Conservation (phyloP, 176 grass and related monocot genomes). For the Melocanna baccifera region DNA sequence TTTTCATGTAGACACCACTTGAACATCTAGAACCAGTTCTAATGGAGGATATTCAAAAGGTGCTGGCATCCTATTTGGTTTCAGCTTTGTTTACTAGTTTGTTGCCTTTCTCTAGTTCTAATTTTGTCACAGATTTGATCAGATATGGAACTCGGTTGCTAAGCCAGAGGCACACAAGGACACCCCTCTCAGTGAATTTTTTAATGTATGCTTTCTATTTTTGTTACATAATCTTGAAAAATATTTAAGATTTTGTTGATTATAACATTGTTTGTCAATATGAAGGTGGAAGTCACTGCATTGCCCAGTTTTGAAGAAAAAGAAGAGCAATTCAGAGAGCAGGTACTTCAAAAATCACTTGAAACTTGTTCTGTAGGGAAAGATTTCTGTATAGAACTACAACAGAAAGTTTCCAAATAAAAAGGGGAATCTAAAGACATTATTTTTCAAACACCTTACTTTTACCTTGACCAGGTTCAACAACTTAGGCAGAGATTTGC, state of each 20-base stretch:
- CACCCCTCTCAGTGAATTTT: slow-evolving; percentile 84
- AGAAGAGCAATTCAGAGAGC: slow-evolving; percentile 85
- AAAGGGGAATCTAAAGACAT: neutral
- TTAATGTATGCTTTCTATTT: slow-evolving; percentile 57
- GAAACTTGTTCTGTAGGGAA: slow-evolving; percentile 12
- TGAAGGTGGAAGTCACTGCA: slow-evolving; percentile 87
- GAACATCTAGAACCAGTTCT: slow-evolving; percentile 90
- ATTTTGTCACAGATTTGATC: slow-evolving; percentile 43
- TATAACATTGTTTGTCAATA: slow-evolving; percentile 25
- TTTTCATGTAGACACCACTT: slow-evolving; percentile 79
- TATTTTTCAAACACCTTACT: slow-evolving; percentile 29
- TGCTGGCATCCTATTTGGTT: slow-evolving; percentile 30
- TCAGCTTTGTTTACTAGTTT: slow-evolving; percentile 16
- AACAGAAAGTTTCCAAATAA: neutral
- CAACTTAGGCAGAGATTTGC: slow-evolving; percentile 90
- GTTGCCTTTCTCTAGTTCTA: slow-evolving; percentile 24
- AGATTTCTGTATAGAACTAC: neutral
- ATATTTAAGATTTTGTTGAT: slow-evolving; percentile 14
- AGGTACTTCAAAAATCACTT: slow-evolving; percentile 50
- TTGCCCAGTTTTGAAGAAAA: slow-evolving; percentile 97
- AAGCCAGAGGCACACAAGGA: slow-evolving; percentile 95
- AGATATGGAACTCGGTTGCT: slow-evolving; percentile 94
- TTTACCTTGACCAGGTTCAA: slow-evolving; percentile 66
- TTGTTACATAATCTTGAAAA: neutral
- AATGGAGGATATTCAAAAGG: slow-evolving; percentile 98